Evolutionary conservation across 805 yeast species (phyloP).

Genomic region (Saturnispora kantuleensis): DNA sequence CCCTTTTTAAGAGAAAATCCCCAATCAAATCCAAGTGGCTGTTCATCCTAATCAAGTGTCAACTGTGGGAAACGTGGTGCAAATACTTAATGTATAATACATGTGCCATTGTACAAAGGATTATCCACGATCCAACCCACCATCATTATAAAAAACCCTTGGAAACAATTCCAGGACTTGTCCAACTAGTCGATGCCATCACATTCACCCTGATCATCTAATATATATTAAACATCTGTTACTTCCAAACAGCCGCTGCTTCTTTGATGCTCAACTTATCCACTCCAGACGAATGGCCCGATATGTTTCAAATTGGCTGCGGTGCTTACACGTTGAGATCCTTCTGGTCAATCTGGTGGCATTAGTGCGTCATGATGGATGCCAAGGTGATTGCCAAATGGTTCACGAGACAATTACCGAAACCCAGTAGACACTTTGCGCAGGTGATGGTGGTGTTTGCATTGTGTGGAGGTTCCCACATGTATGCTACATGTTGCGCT

Average conservation of each 20-base stretch:
- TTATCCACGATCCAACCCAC: too few relatives aligned
- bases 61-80: constrained; percentile 3
- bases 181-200: background rate
- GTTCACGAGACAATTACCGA: background rate
- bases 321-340: constrained; percentile 3
- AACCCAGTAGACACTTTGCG: background rate
- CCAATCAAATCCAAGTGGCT: constrained; percentile 5
- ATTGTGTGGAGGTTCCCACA: constrained; percentile 16
- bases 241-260: constrained; percentile 4
- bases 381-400: constrained; percentile 1
- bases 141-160: too few relatives aligned
- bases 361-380: constrained; percentile 11
- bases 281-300: constrained; percentile 10
- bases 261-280: constrained; percentile 6
- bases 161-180: too few relatives aligned
- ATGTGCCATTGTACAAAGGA: background rate
- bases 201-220: constrained; percentile 3
- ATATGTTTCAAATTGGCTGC: constrained; percentile 7
- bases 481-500: background rate
- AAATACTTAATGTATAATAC: constrained; percentile 10
- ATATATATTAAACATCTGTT: constrained; percentile 7
- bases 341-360: constrained; percentile 14
- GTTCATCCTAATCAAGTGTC: constrained; percentile 7
- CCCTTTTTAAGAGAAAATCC: background rate
- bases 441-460: constrained; percentile 57